Percentiles rank a stretch among this genome's conserved stretches.
Evolutionary conservation across 495 filamentous ascomycete genomes (phyloP).

Genomic region (Astrothelium subdiscretum): DNA sequence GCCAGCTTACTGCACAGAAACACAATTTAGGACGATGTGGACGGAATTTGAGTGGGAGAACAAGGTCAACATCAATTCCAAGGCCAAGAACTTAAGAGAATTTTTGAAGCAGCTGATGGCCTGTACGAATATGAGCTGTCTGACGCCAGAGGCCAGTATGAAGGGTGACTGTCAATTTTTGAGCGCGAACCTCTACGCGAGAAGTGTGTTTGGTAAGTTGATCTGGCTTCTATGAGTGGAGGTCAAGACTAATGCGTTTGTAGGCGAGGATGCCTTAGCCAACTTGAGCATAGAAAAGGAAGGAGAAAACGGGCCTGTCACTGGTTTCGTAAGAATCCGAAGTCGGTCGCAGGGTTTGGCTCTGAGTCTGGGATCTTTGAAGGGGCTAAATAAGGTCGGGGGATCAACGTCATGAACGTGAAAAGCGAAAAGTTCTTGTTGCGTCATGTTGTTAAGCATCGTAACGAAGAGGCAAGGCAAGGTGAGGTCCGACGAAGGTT

Average conservation of each 20-base stretch:
- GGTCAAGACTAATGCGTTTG: slow-evolving; percentile 7
- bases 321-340: slow-evolving; percentile 97
- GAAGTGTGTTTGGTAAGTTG: slow-evolving; percentile 92
- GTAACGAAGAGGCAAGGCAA: not conserved
- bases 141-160: slow-evolving; percentile 91
- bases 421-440: not conserved
- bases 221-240: not conserved
- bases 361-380: slow-evolving; percentile 84
- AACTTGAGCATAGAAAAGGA: slow-evolving; percentile 98
- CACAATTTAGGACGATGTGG: slow-evolving; percentile 99
- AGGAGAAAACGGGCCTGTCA: slow-evolving; percentile 87
- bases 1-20: slow-evolving; percentile 91
- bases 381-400: slow-evolving; percentile 73
- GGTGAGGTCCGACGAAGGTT: not conserved
- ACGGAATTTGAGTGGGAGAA: slow-evolving; percentile 99
- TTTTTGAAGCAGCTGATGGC: slow-evolving; percentile 95
- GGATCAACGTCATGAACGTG: not conserved
- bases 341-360: slow-evolving; percentile 95
- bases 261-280: slow-evolving; percentile 96
- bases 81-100: slow-evolving; percentile 82
- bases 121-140: slow-evolving; percentile 94
- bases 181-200: slow-evolving; percentile 93
- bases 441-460: not conserved
- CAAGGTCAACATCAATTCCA: slow-evolving; percentile 99
- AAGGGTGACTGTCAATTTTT: slow-evolving; percentile 98